A percentile compares a stretch with the other conserved stretches of the same genome.
These are phyloP conservation scores for Thuja plicata DNA, from an alignment of 83 land plant genomes.

Conservation along the genomic window DNA sequence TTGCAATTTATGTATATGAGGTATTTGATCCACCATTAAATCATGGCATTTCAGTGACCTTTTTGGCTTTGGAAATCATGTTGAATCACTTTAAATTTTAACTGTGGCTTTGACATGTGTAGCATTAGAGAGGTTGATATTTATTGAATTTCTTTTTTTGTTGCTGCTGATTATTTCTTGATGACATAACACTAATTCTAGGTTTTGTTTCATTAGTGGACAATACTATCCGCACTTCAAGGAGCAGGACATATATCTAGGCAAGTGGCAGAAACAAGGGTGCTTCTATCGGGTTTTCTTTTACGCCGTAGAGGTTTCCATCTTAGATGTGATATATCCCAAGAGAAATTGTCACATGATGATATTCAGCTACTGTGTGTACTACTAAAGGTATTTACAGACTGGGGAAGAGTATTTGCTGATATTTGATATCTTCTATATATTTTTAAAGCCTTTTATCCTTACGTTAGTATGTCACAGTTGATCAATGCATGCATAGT, in stretches of 20 bases:
- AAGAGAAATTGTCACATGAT: constrained; percentile 26
- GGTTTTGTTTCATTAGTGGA: not conserved
- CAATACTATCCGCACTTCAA: not conserved
- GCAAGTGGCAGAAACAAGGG: not conserved
- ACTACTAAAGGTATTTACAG: constrained; percentile 46
- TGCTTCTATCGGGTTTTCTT: constrained; percentile 39
- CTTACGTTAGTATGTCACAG: not conserved
- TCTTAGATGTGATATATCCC: constrained; percentile 11
- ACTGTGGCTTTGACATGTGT: not conserved
- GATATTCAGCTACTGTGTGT: constrained; percentile 48
- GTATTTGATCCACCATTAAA: not conserved
- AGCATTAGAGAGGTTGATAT: not conserved
- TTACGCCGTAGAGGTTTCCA: constrained; percentile 21
- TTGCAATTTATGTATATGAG: too few species aligned
- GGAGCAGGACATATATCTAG: not conserved
- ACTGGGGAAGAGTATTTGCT: not conserved
- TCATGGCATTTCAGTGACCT: not conserved
- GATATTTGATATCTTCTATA: not conserved
- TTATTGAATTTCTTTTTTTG: not conserved
- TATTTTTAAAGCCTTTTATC: not conserved
- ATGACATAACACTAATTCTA: not conserved
- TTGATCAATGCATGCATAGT: too few species aligned
- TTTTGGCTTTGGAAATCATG: not conserved
- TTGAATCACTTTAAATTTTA: not conserved
- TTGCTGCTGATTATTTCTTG: not conserved